Evolutionary conservation across 306 rosid genomes (phyloP), one percentile per base, ranked within the genome.

Genomic region (Senna siamea): DNA sequence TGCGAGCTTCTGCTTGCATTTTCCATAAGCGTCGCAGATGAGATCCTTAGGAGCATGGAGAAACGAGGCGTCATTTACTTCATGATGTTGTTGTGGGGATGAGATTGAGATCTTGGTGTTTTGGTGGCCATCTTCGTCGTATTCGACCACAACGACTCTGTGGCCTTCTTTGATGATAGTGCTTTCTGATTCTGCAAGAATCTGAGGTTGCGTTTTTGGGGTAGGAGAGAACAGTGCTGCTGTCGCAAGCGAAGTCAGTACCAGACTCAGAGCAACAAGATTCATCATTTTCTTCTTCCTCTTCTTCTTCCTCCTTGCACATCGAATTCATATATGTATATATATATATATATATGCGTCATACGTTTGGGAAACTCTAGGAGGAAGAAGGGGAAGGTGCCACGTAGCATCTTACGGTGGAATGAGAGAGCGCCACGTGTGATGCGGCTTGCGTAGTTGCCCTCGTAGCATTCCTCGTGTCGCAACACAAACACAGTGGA

Each of bases 101-200:
- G 87, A 83, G 78, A 88, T 80, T n/a, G 96, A 90, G 75, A 92
- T 78, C 58, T 84, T 90, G 58, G 94, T 92, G 78, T 77, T 84
- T 1, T 87, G 90, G 0, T 78, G 63, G 13, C 83, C 91, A 14
- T 66, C 81, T 70, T 81, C 70, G 17, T 89, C 89, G 46, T 85
- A 87, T 76, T 93, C 96, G 9, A 89, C 90, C 0, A 93, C 96
- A 1, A 90, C 87, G 1, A 86, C 85, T 51, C 86, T 71, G 50
- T 87, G 89, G 5, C 95, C 95, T 64, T 86, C 84, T 77, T 80
- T 86, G 0, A 90, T 78, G 2, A 89, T 88, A 18, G 88, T 80
- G 53, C 66, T 75, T 28, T 57, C 78, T 14, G 68, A 47, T 28
- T 56, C 76, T 13, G 73, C 41, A 17, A 64, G 77, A 26, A 1